phyloP scores from a whole-genome alignment of 1,284 basidiomycete genomes.

The Trichosporon ovoides region DNA sequence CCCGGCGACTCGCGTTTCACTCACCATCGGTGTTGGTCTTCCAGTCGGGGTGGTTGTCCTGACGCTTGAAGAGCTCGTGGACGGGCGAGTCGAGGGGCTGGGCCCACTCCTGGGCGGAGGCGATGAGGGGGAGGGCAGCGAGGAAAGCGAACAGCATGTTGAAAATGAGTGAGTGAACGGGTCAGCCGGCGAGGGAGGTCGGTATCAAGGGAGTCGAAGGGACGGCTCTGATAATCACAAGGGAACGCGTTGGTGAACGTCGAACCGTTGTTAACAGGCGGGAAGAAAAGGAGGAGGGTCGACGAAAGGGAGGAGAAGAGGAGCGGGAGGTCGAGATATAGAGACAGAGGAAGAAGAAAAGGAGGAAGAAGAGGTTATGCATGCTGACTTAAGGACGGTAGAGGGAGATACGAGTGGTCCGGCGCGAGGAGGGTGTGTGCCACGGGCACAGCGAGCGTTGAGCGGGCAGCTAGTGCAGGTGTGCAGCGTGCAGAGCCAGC shows the following conservation, averaged over 20 bases:
- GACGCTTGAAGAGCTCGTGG: conserved; percentile 25
- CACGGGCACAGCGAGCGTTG: too few relatives aligned
- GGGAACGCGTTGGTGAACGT: neutral
- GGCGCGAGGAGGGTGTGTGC: too few relatives aligned
- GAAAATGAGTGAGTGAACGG: neutral
- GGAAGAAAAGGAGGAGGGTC: neutral
- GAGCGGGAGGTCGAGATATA: too few relatives aligned
- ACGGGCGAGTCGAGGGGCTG: conserved; percentile 18
- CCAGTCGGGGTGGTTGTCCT: conserved; percentile 3
- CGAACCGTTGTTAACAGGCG: too few relatives aligned
- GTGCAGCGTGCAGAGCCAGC: too few relatives aligned
- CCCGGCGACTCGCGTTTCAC: too few relatives aligned
- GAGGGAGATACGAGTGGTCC: too few relatives aligned
- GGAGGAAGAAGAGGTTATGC: too few relatives aligned
- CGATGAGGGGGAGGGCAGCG: conserved; percentile 7
- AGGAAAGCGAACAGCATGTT: conserved; percentile 10
- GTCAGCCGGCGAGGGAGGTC: neutral
- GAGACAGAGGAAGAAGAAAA: too few relatives aligned
- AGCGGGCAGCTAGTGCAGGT: too few relatives aligned
- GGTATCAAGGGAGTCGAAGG: neutral
- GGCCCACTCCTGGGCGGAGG: conserved; percentile 11
- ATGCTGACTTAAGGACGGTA: too few relatives aligned
- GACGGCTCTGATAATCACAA: neutral
- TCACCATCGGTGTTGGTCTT: conserved; percentile 16
- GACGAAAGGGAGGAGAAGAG: neutral